A percentile compares a stretch with the other conserved stretches of the same genome.
Evolutionary conservation across 2,329 filamentous ascomycete species (phyloP).

Genomic region (Colletotrichum zoysiae): DNA sequence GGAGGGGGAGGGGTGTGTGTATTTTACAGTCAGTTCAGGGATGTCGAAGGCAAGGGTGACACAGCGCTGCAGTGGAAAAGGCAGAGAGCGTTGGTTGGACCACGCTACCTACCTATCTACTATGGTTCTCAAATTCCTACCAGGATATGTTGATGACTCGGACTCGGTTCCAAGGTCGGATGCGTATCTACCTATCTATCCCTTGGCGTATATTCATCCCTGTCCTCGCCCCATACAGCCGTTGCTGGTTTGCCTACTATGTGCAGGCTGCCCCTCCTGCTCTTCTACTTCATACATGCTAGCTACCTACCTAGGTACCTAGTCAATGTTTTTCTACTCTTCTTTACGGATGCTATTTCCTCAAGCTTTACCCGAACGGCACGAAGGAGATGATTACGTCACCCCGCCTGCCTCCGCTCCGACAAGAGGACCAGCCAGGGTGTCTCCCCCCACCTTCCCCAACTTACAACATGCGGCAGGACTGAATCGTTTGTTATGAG

Average conservation of each 20-base stretch:
- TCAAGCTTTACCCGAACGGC: slow-evolving; percentile 7
- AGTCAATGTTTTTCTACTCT: not conserved
- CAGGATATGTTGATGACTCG: slow-evolving; percentile 11
- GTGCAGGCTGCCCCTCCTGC: not conserved
- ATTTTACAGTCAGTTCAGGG: slow-evolving; percentile 4
- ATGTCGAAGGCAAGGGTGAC: not conserved
- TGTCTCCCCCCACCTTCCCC: slow-evolving; percentile 12
- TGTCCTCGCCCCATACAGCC: slow-evolving; percentile 1
- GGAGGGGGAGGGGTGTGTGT: not conserved
- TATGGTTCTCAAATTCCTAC: not conserved
- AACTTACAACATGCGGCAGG: slow-evolving; percentile 11
- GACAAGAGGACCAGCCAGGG: not conserved
- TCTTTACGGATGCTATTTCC: slow-evolving; percentile 3
- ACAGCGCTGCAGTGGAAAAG: slow-evolving; percentile 2
- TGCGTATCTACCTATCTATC: not conserved
- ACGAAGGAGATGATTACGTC: not conserved
- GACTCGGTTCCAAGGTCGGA: not conserved
- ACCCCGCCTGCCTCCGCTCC: not conserved
- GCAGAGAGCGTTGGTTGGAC: slow-evolving; percentile 10
- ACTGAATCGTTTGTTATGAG: not conserved
- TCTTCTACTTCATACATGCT: not conserved
- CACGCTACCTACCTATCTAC: not conserved
- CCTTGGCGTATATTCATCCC: slow-evolving; percentile 5
- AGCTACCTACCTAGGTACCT: not conserved
- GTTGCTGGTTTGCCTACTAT: not conserved